Conservation (phyloP, 2,329 filamentous ascomycete genomes). For the Cryphonectria japonica region DNA sequence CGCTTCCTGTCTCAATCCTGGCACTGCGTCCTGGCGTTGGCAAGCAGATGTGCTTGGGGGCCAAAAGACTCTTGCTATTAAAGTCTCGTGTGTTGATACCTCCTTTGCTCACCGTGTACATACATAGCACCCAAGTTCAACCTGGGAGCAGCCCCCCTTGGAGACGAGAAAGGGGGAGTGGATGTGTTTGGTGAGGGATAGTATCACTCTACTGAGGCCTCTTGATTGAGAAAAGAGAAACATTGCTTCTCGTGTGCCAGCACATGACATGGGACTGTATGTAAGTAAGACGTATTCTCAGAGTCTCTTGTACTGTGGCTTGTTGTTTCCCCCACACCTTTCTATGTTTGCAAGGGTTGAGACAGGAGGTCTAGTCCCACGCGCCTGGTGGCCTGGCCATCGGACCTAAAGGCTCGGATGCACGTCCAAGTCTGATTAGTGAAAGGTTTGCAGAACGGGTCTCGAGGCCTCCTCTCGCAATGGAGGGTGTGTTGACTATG, state of each 20-base stretch:
- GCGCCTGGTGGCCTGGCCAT: background rate
- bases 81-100: background rate
- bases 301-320: background rate
- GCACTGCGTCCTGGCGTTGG: background rate
- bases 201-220: background rate
- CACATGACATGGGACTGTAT: background rate
- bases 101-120: background rate
- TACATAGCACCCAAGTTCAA: background rate
- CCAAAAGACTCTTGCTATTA: background rate
- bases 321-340: background rate
- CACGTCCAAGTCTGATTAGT: background rate
- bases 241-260: background rate
- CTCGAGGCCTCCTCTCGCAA: background rate
- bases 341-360: background rate
- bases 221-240: background rate
- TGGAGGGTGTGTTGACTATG: background rate
- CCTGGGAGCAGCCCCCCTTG: background rate
- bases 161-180: too few species aligned
- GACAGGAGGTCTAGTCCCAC: background rate
- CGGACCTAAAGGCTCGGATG: background rate
- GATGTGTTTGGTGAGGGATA: background rate
- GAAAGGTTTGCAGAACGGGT: background rate
- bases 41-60: background rate
- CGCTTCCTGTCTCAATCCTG: constrained; percentile 6
- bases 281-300: background rate